Evolutionary conservation across 352 stramenopile genomes (phyloP), one percentile per base, ranked within the genome.

Genomic region (Phytophthora kernoviae): DNA sequence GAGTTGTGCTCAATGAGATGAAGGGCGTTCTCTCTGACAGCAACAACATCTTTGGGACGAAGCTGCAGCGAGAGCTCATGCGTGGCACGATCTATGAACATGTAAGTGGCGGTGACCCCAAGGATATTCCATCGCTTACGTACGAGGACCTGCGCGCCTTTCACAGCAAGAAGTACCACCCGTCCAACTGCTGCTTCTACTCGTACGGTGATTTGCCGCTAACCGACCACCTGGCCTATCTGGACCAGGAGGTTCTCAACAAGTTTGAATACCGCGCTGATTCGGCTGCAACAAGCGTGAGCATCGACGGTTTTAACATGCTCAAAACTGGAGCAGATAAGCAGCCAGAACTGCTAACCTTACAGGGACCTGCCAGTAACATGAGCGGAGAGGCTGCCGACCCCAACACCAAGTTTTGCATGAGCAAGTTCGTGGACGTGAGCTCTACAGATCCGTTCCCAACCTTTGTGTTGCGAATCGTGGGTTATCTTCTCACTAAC

Each of bases 1-100:
- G 97, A 41, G 96, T 99, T n/a, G 97, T 99, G n/a, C 98, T 98
- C 70, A 99, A 99, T 66, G 97, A 99, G 79, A 99, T 99, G 97
- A 99, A 99, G 71, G 97, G 97, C 42, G 94, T 98, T 5, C 96
- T 99, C 58, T 98, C 93, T 12, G 96, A 93, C 56, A 93, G 94
- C 45, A 95, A 98, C 71, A 98, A 93, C 34, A 71, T 98, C 14
- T 89, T 99, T 42, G 84, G 79, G 26, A 93, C 92, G 30, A 90
- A 87, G 46, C 74, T 96, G 40, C 95, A 99, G 71, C 78, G 94
- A 54, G 84, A 82, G 37, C 77, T 99, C 26, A 97, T 99, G 63
- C 70, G 97, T 73, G 78, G 91, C 68, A 70, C 79, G 24, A 88
- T 93, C 65, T 95, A 95, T 55, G 76, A 85, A 43, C 83, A 96